These are phyloP conservation scores for Neurospora crassa DNA, from an alignment of 2,329 filamentous ascomycete genomes.

Conservation along the genomic window DNA sequence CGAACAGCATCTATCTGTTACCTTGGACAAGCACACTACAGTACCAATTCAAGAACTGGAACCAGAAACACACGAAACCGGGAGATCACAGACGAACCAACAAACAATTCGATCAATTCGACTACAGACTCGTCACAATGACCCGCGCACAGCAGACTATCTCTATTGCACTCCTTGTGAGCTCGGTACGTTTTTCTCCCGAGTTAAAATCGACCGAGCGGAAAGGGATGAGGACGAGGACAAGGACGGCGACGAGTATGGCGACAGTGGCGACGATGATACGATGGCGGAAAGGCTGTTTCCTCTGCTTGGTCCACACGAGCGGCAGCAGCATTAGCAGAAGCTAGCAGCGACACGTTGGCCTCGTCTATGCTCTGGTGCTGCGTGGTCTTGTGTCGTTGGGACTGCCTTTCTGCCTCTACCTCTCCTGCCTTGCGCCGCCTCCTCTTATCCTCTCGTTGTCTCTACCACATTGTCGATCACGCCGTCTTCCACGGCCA, in stretches of 20 bases:
- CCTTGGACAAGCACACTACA: too few species aligned
- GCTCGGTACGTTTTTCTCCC: constrained; percentile 55
- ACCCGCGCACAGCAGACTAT: constrained; percentile 90
- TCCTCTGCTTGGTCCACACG: not conserved
- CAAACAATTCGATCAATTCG: not conserved
- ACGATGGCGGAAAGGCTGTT: not conserved
- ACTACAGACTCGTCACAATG: constrained; percentile 46
- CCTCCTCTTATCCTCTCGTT: not conserved
- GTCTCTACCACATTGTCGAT: not conserved
- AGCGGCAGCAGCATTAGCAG: not conserved
- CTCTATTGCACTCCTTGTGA: constrained; percentile 76
- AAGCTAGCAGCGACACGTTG: not conserved
- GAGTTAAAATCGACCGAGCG: not conserved
- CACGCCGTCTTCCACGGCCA: not conserved
- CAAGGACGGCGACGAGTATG: not conserved
- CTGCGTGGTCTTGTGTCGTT: not conserved
- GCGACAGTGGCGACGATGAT: not conserved
- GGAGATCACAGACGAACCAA: not conserved
- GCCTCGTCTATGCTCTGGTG: not conserved
- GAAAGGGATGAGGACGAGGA: not conserved
- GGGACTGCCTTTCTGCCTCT: too few species aligned
- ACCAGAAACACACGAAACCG: not conserved
- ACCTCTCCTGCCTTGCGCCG: not conserved
- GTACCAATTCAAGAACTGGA: too few species aligned
- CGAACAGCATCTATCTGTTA: too few species aligned